Evolutionary conservation across 345 rosid genomes (phyloP), one percentile per base, ranked within the genome.

Genomic region (Gossypium bickii): DNA sequence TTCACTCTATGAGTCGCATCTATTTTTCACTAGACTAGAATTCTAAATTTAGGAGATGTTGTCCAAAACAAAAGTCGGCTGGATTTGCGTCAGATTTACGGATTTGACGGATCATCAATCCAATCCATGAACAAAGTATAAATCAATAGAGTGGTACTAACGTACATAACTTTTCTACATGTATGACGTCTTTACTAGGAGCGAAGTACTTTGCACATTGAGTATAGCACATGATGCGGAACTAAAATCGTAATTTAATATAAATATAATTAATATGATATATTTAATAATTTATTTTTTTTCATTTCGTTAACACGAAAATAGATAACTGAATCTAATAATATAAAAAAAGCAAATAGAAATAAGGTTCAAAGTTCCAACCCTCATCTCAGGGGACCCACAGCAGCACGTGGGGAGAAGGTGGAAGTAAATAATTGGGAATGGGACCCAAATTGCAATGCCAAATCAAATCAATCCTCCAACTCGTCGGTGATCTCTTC

Each of bases 401-500:
- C 51, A 77, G 69, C 82, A 83, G 74, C 84, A 83, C 81, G 86
- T 79, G 86, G 15, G 59, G 4, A 56, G 79, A 64, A 78, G 77
- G 45, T 77, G 57, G 79, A 78, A 84, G 81, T 47, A 78, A 80
- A 82, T 66, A 13, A 75, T 75, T 74, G 61, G 81, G 24, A 55
- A 7, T n/a, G 24, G 84, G 85, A 34, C 84, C 83, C 79, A 63
- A 65, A 61, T 38, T 53, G 71, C 75, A 55, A 17, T 9, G 10
- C 60, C 60, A 56, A 56, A 73, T 75, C 81, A 51, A 34, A 44
- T 65, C 45, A 67, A n/a, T 49, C 27, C 62, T 71, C 79, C 20
- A 77, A 74, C 76, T 77, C 86, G 81, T 88, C 86, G 85, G 85
- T 88, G 85, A 75, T 79, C 84, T 79, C 82, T 75, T 83, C 69